Evolutionary conservation across 352 stramenopile species (phyloP).

Genomic region (Globisporangium spiculum): DNA sequence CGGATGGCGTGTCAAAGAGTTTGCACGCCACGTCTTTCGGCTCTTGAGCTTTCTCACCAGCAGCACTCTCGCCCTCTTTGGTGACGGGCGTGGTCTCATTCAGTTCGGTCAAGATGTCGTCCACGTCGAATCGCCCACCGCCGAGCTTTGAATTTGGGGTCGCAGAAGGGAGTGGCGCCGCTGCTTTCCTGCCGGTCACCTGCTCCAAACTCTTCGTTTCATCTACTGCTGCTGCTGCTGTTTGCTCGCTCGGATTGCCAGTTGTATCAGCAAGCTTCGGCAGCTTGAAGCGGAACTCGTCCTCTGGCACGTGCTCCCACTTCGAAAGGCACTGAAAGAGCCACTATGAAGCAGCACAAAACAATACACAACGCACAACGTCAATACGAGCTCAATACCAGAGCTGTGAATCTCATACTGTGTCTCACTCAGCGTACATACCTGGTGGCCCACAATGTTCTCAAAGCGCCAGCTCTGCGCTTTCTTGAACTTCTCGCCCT

Average conservation of each 20-base stretch:
- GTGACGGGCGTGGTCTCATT: constrained; percentile 38
- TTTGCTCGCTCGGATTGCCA: constrained; percentile 14
- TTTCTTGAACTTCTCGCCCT: constrained; percentile 86
- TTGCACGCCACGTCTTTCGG: constrained; percentile 41
- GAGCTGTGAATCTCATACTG: not conserved
- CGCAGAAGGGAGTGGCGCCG: constrained; percentile 13
- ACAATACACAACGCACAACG: not conserved
- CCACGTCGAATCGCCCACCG: constrained; percentile 47
- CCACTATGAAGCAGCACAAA: constrained; percentile 44
- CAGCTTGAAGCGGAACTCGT: constrained; percentile 39
- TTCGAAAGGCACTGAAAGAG: constrained; percentile 63
- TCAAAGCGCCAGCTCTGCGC: constrained; percentile 76
- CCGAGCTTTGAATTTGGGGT: constrained; percentile 21
- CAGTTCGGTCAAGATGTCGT: constrained; percentile 54
- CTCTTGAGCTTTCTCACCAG: constrained; percentile 5
- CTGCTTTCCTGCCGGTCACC: not conserved
- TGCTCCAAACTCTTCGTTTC: not conserved
- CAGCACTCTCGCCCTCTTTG: constrained; percentile 20
- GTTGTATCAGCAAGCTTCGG: constrained; percentile 2
- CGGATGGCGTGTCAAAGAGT: constrained; percentile 59
- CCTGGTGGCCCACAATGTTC: constrained; percentile 80
- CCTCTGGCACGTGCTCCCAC: constrained; percentile 66
- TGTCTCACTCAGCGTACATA: constrained; percentile 28
- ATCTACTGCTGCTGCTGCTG: constrained; percentile 4
- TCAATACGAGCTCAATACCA: constrained; percentile 5